phyloP scores from a whole-genome alignment of 257 asterid species.

The Craterostigma plantagineum region DNA sequence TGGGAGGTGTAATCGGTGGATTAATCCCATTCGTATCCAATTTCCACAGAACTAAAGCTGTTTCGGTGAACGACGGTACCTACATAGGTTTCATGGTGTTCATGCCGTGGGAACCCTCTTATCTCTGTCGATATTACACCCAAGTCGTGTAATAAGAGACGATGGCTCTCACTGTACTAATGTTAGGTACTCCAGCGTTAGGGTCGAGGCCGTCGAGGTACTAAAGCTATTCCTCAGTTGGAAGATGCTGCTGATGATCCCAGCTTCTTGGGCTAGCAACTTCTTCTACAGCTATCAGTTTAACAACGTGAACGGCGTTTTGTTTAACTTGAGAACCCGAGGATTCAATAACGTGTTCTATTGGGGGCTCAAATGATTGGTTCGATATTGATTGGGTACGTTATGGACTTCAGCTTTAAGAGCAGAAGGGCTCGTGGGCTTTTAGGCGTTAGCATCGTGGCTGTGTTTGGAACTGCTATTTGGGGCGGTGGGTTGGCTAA shows the following conservation, averaged over 20 bases:
- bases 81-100: constrained; percentile 84
- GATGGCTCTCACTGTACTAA: constrained; percentile 70
- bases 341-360: constrained; percentile 48
- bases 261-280: constrained; percentile 90
- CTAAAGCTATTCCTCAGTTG: constrained; percentile 52
- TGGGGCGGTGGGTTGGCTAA: constrained; percentile 68
- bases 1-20: constrained; percentile 93
- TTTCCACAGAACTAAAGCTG: constrained; percentile 30
- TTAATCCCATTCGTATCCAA: constrained; percentile 53
- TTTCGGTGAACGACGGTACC: constrained; percentile 78
- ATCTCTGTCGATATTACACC: constrained; percentile 54
- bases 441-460: constrained; percentile 38
- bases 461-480: constrained; percentile 36
- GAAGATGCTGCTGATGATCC: constrained; percentile 73
- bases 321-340: constrained; percentile 68
- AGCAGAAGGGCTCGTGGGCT: constrained; percentile 43
- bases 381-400: constrained; percentile 47
- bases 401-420: constrained; percentile 56
- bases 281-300: constrained; percentile 87
- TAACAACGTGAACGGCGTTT: constrained; percentile 55
- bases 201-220: constrained; percentile 31
- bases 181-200: constrained; percentile 50
- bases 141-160: constrained; percentile 45
- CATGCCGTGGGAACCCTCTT: constrained; percentile 53
- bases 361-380: constrained; percentile 87